Evolutionary conservation across 2,329 filamentous ascomycete genomes (phyloP), one percentile per base, ranked within the genome.

Genomic region (Fusarium protoensiforme): DNA sequence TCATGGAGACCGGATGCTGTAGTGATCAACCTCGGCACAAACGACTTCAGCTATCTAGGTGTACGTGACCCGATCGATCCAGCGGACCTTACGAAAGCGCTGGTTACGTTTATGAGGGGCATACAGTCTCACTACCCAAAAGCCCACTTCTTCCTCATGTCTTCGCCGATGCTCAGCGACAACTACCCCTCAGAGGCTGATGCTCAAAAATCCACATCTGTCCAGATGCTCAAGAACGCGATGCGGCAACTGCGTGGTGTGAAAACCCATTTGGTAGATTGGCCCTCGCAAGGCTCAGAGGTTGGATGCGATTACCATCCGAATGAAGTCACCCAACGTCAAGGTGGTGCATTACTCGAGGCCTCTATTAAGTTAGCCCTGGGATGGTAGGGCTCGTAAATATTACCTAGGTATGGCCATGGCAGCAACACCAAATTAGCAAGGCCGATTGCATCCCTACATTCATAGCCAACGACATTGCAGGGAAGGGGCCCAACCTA

Each of bases 11-110:
- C 61, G 14, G 79, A 84, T 46, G 81, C 79, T 16, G 81, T 85
- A 0, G 83, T 85, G 20, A 82, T 86, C 69, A 84, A 84, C 66
- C 80, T 86, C 0, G 84, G 83, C 35, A 85, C 83, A 48, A 85
- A 85, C 65, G 83, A 85, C 73, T 85, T 84, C 67, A 78, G 78
- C 46, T 84, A 84, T 71, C 72, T 80, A 13, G 72, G 69, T 31
- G 74, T 75, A 9, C 77, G 80, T 2, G 71, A 77, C 9, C 75
- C 76, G n/a, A 72, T 82, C 29, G 62, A 83, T 61, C 71, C 78
- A 2, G 59, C 69, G 7, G 65, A 74, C 1, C 78, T 81, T 39
- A 77, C 77, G 8, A 69, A 71, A 2, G 82, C 78, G 3, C 68
- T 82, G 9, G 71, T 74, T 2, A 39, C 35, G 18, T n/a, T 74